Evolutionary conservation across 2,329 filamentous ascomycete genomes (phyloP).

Genomic region (Cordyceps tenuipes): DNA sequence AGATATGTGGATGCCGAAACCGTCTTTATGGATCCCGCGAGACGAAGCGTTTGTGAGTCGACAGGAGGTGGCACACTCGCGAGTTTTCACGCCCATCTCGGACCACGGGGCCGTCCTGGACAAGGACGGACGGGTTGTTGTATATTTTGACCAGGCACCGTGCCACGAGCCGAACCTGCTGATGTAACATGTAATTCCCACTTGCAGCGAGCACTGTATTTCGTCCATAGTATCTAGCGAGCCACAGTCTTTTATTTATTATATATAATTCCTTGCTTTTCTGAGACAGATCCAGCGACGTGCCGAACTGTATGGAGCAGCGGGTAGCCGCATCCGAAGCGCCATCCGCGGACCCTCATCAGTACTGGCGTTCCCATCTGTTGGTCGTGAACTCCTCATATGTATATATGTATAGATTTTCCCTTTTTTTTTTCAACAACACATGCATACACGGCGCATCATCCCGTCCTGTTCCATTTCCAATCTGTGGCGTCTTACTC

Average conservation of each 20-base stretch:
- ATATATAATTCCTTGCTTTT: neutral
- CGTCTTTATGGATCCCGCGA: constrained; percentile 76
- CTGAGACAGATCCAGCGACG: neutral
- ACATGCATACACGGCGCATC: too few species aligned
- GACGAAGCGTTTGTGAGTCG: constrained; percentile 66
- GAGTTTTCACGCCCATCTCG: constrained; percentile 65
- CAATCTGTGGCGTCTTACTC: constrained; percentile 15
- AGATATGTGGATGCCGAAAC: constrained; percentile 47
- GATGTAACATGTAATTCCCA: constrained; percentile 31
- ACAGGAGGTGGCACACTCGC: constrained; percentile 69
- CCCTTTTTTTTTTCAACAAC: too few species aligned
- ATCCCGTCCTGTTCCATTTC: too few species aligned
- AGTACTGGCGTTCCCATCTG: neutral
- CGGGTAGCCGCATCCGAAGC: neutral
- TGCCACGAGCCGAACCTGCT: constrained; percentile 26
- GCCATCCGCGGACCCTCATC: neutral
- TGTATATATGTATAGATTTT: too few species aligned
- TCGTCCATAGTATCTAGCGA: neutral
- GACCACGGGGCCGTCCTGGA: constrained; percentile 40
- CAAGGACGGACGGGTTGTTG: constrained; percentile 26
- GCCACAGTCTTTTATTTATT: neutral
- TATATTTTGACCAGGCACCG: constrained; percentile 31
- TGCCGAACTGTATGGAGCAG: neutral
- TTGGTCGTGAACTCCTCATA: too few species aligned
- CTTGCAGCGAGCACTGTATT: neutral